Evolutionary conservation across 2,329 filamentous ascomycete genomes (phyloP), one percentile per base, ranked within the genome.

Genomic region (Zalaria sp.): DNA sequence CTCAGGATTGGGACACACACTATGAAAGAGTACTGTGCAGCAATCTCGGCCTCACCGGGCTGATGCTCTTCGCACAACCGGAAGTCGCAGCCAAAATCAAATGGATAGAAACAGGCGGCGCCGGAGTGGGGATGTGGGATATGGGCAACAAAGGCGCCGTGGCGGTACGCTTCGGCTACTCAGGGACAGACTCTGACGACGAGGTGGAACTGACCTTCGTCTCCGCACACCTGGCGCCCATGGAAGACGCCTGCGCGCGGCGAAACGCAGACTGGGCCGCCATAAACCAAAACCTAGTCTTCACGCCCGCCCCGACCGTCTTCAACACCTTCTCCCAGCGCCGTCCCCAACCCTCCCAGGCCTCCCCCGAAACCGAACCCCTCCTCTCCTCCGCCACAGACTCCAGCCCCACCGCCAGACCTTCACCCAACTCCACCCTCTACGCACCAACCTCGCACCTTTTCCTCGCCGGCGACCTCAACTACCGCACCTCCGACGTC

Each of bases 91-190:
- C 70, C 5, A 68, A 72, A 25, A 66, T 95, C 40, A 65, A 66
- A 41, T 68, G 74, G 53, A 65, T 91, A n/a, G 74, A 85, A 49
- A 79, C 76, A n/a, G 85, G 82, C 2, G 83, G 83, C 41, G 81
- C 87, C 2, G 88, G 91, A 0, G 82, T 95, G 38, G 91, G 91
- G 0, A 61, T 87, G 1, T 80, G 79, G 44, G 81, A 89, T 39
- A 91, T 94, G 81, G 91, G 87, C 10, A 95, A 95, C 61, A 98
- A 98, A 63, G 91, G 89, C 27, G 89, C 87, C 3, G 82, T 93
- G 1, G 91, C 82, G 0, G 69, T 89, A 46, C 72, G 87, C 29
- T 62, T 91, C 35, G 70, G 76, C 9, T 81, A 84, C 52, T 53
- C 61, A 81, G 53, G 54, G 61, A 11, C 53, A 53, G 34, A 38